Conservation (phyloP, 345 rosid species). For the Cardamine occulta region DNA sequence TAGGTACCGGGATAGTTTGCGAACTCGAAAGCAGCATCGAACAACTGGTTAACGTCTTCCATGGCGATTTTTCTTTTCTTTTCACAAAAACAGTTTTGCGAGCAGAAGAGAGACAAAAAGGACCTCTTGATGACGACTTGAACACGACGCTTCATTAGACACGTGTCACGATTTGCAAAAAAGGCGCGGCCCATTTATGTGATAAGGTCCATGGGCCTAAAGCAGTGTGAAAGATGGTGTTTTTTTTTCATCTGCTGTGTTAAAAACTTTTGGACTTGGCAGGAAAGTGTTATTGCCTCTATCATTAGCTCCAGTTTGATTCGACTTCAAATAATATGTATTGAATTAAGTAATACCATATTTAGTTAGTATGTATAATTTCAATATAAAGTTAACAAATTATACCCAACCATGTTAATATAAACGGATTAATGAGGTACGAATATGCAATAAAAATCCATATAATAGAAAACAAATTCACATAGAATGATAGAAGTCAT, state of each 20-base stretch:
- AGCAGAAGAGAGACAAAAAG: neutral
- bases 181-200: neutral
- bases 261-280: too few relatives aligned
- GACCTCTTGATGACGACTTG: conserved; percentile 19
- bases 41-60: conserved; percentile 64
- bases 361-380: too few relatives aligned
- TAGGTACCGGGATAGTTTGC: conserved; percentile 65
- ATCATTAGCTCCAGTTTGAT: too few relatives aligned
- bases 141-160: neutral
- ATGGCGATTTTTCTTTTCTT: conserved; percentile 34
- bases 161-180: conserved; percentile 16
- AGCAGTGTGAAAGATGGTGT: neutral
- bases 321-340: too few relatives aligned
- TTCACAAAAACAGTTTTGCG: neutral
- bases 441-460: neutral
- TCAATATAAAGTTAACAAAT: too few relatives aligned
- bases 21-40: conserved; percentile 77
- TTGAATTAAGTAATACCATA: too few relatives aligned
- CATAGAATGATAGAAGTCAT: conserved; percentile 3
- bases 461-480: neutral
- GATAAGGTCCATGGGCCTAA: neutral
- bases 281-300: too few relatives aligned
- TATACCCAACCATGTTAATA: too few relatives aligned
- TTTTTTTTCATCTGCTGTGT: too few relatives aligned
- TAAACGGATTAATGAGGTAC: neutral